phyloP scores from a whole-genome alignment of 192 early-diverging fungal species.

The Entophlyctis helioformis region DNA sequence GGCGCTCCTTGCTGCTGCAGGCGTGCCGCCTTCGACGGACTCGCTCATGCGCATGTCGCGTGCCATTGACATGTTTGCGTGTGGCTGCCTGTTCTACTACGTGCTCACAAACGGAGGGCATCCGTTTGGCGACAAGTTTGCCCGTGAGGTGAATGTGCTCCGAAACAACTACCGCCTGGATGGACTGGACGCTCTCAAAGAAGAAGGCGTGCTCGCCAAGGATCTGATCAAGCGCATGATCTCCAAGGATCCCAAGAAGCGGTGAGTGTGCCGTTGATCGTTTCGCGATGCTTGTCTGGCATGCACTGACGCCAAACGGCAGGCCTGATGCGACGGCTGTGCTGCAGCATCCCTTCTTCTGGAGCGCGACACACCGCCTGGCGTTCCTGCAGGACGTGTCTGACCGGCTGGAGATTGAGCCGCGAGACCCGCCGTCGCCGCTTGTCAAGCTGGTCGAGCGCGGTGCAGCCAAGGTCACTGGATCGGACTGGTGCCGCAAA shows the following conservation, averaged over 20 bases:
- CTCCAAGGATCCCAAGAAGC: slow-evolving; percentile 52
- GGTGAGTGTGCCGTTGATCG: slow-evolving; percentile 22
- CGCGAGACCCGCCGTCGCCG: slow-evolving; percentile 51
- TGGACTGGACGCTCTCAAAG: slow-evolving; percentile 54
- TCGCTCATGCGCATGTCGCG: slow-evolving; percentile 59
- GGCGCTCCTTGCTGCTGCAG: no score
- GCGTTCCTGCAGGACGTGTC: slow-evolving; percentile 90
- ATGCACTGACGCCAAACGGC: neutral
- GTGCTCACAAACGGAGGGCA: slow-evolving; percentile 79
- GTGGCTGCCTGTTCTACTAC: slow-evolving; percentile 94
- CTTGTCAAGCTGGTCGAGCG: slow-evolving; percentile 57
- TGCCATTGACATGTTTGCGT: slow-evolving; percentile 91
- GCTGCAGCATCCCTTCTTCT: slow-evolving; percentile 91
- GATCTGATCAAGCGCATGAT: slow-evolving; percentile 91
- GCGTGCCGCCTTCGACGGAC: slow-evolving; percentile 1
- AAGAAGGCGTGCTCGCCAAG: slow-evolving; percentile 69
- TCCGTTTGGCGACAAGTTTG: slow-evolving; percentile 88
- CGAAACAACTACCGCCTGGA: slow-evolving; percentile 59
- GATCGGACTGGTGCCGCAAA: slow-evolving; percentile 61
- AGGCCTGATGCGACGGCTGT: slow-evolving; percentile 69
- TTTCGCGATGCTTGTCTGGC: neutral
- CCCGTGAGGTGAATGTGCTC: slow-evolving; percentile 84
- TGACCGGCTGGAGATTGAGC: slow-evolving; percentile 86
- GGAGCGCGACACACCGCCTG: slow-evolving; percentile 72
- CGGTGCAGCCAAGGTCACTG: slow-evolving; percentile 46